Evolutionary conservation across 1,284 basidiomycete genomes (phyloP), one percentile per base, ranked within the genome.

Genomic region (Leccinum angustisporum): DNA sequence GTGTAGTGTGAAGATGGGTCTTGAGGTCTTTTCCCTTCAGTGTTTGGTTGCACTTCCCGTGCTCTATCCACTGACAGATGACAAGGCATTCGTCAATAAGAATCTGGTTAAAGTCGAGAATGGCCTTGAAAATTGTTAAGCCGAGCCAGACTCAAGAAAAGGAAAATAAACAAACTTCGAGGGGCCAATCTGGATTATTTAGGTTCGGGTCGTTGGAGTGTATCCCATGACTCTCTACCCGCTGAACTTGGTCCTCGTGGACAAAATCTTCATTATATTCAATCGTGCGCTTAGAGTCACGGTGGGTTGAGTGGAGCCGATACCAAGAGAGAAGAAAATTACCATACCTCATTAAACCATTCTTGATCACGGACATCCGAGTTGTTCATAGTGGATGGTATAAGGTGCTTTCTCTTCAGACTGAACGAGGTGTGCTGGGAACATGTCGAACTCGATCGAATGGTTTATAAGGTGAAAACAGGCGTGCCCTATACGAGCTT

Each of bases 381-480:
- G 36, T 52, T 21, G 21, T 2, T 6, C 65, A 67, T 65, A 0
- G 10, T 25, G 6, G 14, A 36, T 36, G 34, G 34, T 36, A 36
- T 13, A 14, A 38, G 30, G 57, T 0, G 36, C 27, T 30, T 34
- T 10, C 31, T 21, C 27, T 56, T 54, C 18, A 30, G 7, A 27
- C 43, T 27, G 52, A 38, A 6, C 1, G 14, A 33, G 9, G 36
- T 14, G 25, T 52, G 5, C 14, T 67, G 48, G 25, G 30, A 13
- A 14, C 31, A 53, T 14, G 10, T 13, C 21, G 36, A 50, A 6
- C n/a, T 50, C 43, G 52, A 33, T 9, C 2, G 33, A 25, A 11
- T 33, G 36, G 57, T 71, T 63, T 69, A 70, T n/a, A 13, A 31
- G 2, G 8, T 25, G 21, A n/a, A 21, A 18, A 5, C 9, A 21